A percentile compares a stretch with the other conserved stretches of the same genome.
phyloP scores from a whole-genome alignment of 2,329 filamentous ascomycete genomes.

The Exophiala bonariae region DNA sequence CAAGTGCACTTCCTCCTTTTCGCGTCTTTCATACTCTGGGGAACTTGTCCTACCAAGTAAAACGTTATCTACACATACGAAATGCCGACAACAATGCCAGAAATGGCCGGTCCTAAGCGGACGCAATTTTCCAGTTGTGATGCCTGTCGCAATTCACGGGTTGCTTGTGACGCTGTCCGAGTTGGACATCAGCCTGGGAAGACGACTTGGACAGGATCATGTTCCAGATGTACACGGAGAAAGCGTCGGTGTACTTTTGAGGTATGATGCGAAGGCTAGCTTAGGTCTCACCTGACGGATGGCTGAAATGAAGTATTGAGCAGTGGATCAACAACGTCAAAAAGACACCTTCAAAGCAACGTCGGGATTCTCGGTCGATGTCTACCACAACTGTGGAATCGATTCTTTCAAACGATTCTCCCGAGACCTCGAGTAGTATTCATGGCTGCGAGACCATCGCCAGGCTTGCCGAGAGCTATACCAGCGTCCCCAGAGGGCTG shows the following conservation, averaged over 20 bases:
- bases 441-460: too few species aligned
- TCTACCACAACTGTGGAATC: conserved; percentile 1
- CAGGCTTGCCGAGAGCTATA: too few species aligned
- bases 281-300: too few species aligned
- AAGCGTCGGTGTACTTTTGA: conserved; percentile 24
- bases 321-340: conserved; percentile 17
- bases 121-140: conserved; percentile 38
- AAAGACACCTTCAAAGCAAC: conserved; percentile 3
- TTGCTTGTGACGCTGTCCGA: conserved; percentile 32
- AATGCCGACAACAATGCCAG: not conserved
- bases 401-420: not conserved
- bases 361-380: conserved; percentile 1
- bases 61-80: too few species aligned
- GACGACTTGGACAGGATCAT: conserved; percentile 23
- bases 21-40: too few species aligned
- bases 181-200: conserved; percentile 19
- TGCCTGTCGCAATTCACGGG: conserved; percentile 33
- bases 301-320: not conserved
- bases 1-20: too few species aligned
- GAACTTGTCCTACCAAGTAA: too few species aligned
- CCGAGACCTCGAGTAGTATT: not conserved
- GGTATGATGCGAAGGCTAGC: conserved; percentile 4
- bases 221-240: conserved; percentile 27
- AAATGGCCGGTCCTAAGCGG: conserved; percentile 8
- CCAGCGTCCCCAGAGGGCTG: not conserved